Percentiles rank a stretch among this genome's conserved stretches.
These are phyloP conservation scores for Blastomyces gilchristii DNA, from an alignment of 2,329 filamentous ascomycete genomes.

Conservation along the genomic window DNA sequence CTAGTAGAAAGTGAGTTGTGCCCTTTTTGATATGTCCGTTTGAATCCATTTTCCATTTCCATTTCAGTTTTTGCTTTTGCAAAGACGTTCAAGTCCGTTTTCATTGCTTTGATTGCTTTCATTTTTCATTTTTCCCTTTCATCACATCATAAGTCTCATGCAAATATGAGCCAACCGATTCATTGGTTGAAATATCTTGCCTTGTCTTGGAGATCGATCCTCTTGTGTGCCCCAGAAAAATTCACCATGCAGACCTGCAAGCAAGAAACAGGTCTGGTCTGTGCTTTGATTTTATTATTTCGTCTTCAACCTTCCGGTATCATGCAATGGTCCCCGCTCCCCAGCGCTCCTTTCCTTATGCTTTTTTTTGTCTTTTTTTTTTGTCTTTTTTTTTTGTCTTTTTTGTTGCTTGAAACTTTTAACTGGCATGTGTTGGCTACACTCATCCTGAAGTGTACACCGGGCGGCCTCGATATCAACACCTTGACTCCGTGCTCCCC, in stretches of 20 bases:
- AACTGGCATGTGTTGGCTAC: not conserved
- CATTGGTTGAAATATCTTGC: not conserved
- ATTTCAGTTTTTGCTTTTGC: not conserved
- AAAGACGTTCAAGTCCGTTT: not conserved
- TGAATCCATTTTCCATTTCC: not conserved
- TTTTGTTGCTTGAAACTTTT: not conserved
- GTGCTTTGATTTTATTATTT: not conserved
- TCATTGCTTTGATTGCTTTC: not conserved
- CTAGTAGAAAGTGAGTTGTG: slow-evolving; percentile 44
- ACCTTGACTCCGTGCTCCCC: not conserved
- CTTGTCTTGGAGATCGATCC: not conserved
- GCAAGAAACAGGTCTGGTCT: not conserved
- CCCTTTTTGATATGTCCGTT: not conserved
- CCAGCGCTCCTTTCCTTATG: no score
- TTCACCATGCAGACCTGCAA: not conserved
- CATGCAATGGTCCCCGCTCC: not conserved
- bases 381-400: not conserved
- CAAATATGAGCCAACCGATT: not conserved
- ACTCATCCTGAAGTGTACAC: not conserved
- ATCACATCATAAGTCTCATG: no score
- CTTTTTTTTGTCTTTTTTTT: no score
- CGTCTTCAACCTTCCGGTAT: not conserved
- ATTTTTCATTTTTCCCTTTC: not conserved
- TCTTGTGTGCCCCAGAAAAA: not conserved
- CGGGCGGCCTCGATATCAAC: not conserved